Evolutionary conservation across 1,284 basidiomycete species (phyloP).

Genomic region (Cystobasidium pallidum): DNA sequence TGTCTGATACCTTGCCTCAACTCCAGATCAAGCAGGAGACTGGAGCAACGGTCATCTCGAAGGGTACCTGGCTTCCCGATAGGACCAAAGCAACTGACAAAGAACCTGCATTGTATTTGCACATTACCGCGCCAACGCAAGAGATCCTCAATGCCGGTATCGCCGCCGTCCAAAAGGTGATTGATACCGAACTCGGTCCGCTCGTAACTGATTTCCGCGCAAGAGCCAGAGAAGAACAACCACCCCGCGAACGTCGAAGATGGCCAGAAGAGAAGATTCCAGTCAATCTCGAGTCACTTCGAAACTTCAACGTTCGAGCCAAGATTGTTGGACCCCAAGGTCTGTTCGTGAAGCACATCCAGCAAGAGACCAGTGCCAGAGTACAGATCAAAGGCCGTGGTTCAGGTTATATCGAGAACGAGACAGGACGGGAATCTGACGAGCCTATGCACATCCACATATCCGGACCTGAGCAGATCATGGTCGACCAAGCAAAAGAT

Average conservation of each 20-base stretch:
- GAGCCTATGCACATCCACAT: slow-evolving; percentile 95
- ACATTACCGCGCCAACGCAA: slow-evolving; percentile 81
- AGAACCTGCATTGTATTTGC: slow-evolving; percentile 92
- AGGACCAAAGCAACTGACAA: slow-evolving; percentile 81
- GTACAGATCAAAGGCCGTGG: slow-evolving; percentile 98
- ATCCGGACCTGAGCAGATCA: slow-evolving; percentile 87
- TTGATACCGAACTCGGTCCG: slow-evolving; percentile 80
- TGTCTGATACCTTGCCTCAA: slow-evolving; percentile 35
- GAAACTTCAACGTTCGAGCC: slow-evolving; percentile 96
- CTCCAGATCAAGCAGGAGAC: slow-evolving; percentile 76
- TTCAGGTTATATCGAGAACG: slow-evolving; percentile 92
- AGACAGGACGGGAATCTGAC: slow-evolving; percentile 84
- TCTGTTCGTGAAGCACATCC: slow-evolving; percentile 98
- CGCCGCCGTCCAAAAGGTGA: slow-evolving; percentile 75
- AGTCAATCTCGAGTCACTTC: slow-evolving; percentile 82
- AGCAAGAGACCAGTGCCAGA: slow-evolving; percentile 90
- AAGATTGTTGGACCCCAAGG: slow-evolving; percentile 97
- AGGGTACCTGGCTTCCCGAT: slow-evolving; percentile 93
- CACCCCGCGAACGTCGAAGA: slow-evolving; percentile 63
- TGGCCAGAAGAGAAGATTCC: slow-evolving; percentile 94
- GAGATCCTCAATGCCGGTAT: slow-evolving; percentile 80
- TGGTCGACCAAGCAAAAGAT: slow-evolving; percentile 82
- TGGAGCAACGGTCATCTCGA: slow-evolving; percentile 84
- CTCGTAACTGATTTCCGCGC: slow-evolving; percentile 61
- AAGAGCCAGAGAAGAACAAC: slow-evolving; percentile 33